These are phyloP conservation scores for Zygotorulaspora florentina DNA, from an alignment of 805 yeast species.

Conservation along the genomic window DNA sequence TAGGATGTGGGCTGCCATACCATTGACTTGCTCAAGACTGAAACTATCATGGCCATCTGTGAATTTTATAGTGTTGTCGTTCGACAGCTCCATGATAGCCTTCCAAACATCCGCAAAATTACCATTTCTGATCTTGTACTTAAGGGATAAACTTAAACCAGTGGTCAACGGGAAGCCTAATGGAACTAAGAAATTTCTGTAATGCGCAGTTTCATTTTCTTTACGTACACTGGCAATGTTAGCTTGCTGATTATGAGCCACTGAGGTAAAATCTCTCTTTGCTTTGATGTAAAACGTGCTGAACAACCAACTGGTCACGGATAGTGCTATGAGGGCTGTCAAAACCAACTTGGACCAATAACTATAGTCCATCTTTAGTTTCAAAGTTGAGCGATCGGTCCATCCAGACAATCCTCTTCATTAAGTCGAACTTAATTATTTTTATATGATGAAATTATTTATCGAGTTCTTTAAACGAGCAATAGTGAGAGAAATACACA, in stretches of 20 bases:
- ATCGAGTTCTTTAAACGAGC: slow-evolving; percentile 6
- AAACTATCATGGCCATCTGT: slow-evolving; percentile 20
- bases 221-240: slow-evolving; percentile 60
- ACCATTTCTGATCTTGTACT: slow-evolving; percentile 69
- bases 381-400: not conserved
- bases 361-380: slow-evolving; percentile 10
- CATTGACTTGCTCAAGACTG: slow-evolving; percentile 21
- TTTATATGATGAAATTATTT: not conserved
- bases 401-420: too few species aligned
- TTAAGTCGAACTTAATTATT: too few species aligned
- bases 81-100: slow-evolving; percentile 38
- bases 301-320: slow-evolving; percentile 17
- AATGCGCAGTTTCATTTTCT: slow-evolving; percentile 66
- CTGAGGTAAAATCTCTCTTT: slow-evolving; percentile 52
- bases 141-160: slow-evolving; percentile 62
- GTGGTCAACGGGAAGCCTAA: slow-evolving; percentile 64
- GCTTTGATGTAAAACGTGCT: slow-evolving; percentile 24
- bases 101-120: slow-evolving; percentile 72
- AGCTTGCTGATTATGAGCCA: slow-evolving; percentile 61
- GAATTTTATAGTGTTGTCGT: slow-evolving; percentile 20
- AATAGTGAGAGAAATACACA: not conserved
- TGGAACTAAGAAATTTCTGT: slow-evolving; percentile 71
- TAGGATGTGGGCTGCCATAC: slow-evolving; percentile 21
- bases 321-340: slow-evolving; percentile 9
- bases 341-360: slow-evolving; percentile 11